Base-by-base conservation (phyloP, 176 grass and related monocot genomes). In the Oryza meridionalis region DNA sequence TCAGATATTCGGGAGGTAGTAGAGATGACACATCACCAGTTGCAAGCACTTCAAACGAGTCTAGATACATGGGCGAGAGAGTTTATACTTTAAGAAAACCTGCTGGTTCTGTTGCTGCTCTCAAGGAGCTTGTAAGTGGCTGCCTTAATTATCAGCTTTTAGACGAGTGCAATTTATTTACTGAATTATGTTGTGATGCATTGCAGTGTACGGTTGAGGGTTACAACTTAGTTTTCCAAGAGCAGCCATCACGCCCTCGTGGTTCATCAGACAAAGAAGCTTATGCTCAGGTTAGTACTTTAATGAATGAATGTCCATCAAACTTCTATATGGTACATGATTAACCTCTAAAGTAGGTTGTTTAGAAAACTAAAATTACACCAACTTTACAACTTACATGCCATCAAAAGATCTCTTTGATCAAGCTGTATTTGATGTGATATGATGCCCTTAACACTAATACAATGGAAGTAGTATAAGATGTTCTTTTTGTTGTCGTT, bases 61-160 rank as follows among this genome's bases (percentile, higher is more conserved):
- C 86, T 47, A 72, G 84, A 77, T 77, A 81, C 40, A 77, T 91
- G 68, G 78, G 87, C 45, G 76, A 77, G 67, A 90, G 83, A 92
- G 78, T 75, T 21, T 21, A 88, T 72, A 71, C 77, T 77, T 89
- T 58, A 32, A 87, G 75, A 68, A 85, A 58, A 75, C 19, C 80
- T 69, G 27, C 55, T 65, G 26, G 83, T 85, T 80, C 88, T 87
- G 75, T 92, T 88, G 74, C 84, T 75, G 88, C 84, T 85, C 90
- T 97, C 77, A 92, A 88, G 66, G 90, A 94, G 78, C 92, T 94
- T 68, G 94, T 94, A 87, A 90, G 88, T 91, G 14, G 38, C 78
- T 78, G 16, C 61, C 33, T 82, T 83, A 45, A 19, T 61, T 80
- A 9, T 24, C 33, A 77, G 31, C 29, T 75, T 74, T 76, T 75